Conservation (phyloP, 2,329 filamentous ascomycete species). For the Zymoseptoria crescenta region DNA sequence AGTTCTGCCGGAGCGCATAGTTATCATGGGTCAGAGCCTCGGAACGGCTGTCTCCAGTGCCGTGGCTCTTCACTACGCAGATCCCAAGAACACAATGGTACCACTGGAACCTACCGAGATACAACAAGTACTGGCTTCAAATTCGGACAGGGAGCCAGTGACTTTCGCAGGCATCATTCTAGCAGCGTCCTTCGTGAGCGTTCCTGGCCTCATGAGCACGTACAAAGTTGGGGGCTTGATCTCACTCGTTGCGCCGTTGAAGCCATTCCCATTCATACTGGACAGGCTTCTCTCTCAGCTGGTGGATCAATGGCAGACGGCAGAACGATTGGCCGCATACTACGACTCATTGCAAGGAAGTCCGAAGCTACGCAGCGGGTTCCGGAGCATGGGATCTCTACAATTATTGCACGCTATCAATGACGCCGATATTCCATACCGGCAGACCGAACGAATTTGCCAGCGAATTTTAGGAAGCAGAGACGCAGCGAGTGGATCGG, state of each 20-base stretch:
- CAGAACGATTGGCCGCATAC: slow-evolving; percentile 56
- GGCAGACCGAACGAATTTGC: slow-evolving; percentile 59
- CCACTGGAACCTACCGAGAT: slow-evolving; percentile 9
- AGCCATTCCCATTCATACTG: slow-evolving; percentile 57
- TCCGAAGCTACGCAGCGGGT: slow-evolving; percentile 30
- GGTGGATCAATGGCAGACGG: slow-evolving; percentile 75
- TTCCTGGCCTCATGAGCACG: slow-evolving; percentile 64
- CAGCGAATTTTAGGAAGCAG: slow-evolving; percentile 49
- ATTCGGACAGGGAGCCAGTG: slow-evolving; percentile 23
- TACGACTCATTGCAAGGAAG: slow-evolving; percentile 45
- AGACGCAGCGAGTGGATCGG: slow-evolving; percentile 23
- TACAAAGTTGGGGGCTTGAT: slow-evolving; percentile 74
- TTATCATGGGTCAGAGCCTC: slow-evolving; percentile 77
- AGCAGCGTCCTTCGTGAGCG: slow-evolving; percentile 68
- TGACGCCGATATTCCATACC: slow-evolving; percentile 74
- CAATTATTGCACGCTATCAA: slow-evolving; percentile 72
- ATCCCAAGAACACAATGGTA: slow-evolving; percentile 18
- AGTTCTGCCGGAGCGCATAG: slow-evolving; percentile 63
- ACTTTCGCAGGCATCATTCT: slow-evolving; percentile 76
- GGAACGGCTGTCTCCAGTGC: slow-evolving; percentile 78
- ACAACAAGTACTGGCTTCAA: not conserved
- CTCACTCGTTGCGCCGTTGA: slow-evolving; percentile 69
- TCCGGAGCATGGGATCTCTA: slow-evolving; percentile 41
- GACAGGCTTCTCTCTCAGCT: slow-evolving; percentile 55
- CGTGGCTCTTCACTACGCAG: slow-evolving; percentile 60